Conservation (phyloP, 139 green algal genomes). For the Astrephomene gubernaculifera region DNA sequence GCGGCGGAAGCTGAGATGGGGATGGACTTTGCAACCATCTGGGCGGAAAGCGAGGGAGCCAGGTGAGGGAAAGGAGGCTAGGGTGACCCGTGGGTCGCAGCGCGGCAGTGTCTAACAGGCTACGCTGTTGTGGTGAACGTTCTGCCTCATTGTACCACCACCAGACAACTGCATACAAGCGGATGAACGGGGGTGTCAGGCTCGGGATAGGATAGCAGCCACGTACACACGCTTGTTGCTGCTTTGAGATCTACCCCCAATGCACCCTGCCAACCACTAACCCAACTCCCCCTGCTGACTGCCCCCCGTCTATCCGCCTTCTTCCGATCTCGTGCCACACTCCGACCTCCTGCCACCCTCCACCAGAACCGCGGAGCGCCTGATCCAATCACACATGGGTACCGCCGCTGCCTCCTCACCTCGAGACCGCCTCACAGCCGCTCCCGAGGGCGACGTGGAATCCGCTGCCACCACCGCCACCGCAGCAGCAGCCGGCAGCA, state of each 20-base stretch:
- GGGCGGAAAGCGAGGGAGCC: conserved; percentile 11
- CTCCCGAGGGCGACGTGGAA: too few relatives aligned
- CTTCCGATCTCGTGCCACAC: not conserved
- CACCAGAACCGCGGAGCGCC: not conserved
- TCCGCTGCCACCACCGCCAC: too few relatives aligned
- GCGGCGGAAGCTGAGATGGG: conserved; percentile 11
- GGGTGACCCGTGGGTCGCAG: not conserved
- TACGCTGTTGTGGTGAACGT: not conserved
- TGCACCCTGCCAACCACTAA: too few relatives aligned
- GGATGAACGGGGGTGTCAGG: not conserved
- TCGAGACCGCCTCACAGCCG: too few relatives aligned
- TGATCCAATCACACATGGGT: not conserved
- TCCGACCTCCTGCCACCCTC: not conserved
- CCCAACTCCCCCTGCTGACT: too few relatives aligned
- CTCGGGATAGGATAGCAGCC: not conserved
- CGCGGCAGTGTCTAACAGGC: not conserved
- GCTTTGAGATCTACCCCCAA: too few relatives aligned
- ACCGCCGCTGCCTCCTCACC: not conserved
- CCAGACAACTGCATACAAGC: not conserved
- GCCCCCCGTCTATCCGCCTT: not conserved
- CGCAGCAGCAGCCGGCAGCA: not conserved
- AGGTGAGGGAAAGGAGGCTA: not conserved
- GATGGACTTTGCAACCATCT: conserved; percentile 33
- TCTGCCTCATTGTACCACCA: too few relatives aligned
- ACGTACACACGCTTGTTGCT: too few relatives aligned